These are phyloP conservation scores for Fusarium protoensiforme DNA, from an alignment of 2,329 filamentous ascomycete genomes.

Conservation along the genomic window DNA sequence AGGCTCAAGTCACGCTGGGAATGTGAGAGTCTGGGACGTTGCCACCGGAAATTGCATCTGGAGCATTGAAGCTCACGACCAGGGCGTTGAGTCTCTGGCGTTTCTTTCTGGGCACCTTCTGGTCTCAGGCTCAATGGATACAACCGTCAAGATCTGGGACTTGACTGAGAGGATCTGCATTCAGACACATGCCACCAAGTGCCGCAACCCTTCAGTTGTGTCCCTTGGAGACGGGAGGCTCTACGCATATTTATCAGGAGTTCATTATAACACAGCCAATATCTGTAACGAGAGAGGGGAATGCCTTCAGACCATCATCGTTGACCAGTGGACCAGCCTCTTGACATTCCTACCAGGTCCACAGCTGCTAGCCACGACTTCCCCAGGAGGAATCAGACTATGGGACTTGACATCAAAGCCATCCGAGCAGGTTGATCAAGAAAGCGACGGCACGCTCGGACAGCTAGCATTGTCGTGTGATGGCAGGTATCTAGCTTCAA, in stretches of 20 bases:
- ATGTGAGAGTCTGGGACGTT: background rate
- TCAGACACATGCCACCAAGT: background rate
- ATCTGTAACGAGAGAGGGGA: background rate
- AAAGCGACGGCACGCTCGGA: rapidly evolving
- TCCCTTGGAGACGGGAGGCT: background rate
- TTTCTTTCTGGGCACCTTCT: background rate
- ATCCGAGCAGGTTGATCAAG: background rate
- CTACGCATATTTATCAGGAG: background rate
- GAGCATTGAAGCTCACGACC: too few species aligned
- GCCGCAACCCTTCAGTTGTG: background rate
- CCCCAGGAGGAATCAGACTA: rapidly evolving
- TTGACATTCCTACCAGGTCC: background rate
- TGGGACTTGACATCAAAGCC: background rate
- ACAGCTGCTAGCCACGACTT: background rate
- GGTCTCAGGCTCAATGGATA: background rate
- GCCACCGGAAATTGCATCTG: background rate
- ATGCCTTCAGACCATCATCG: background rate
- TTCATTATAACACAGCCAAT: rapidly evolving
- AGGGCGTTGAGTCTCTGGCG: rapidly evolving
- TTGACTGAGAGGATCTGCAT: too few species aligned
- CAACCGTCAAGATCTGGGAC: background rate
- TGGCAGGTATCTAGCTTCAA: background rate
- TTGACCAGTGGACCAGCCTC: too few species aligned
- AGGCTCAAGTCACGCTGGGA: background rate
- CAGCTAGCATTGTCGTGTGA: background rate